Base-by-base conservation (phyloP, 23 red algal species). In the Agarophyton chilense region DNA sequence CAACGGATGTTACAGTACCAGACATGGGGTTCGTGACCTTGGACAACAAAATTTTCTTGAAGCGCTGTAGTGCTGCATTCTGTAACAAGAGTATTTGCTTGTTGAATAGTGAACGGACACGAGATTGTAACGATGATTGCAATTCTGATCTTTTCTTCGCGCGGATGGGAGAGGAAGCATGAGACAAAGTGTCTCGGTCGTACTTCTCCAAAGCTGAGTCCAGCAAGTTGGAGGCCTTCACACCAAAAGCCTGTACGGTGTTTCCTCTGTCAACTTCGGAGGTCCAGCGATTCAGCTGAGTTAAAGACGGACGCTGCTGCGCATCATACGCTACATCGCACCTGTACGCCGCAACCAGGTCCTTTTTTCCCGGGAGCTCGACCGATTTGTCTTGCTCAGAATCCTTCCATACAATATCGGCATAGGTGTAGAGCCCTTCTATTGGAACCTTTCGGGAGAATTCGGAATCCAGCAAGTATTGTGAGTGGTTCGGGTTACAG, bases 71-170 rank as follows among this genome's bases (percentile, higher is more conserved):
- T 21, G 86, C 87, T 13, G 82, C 77, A 49, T 93, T 95, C 68
- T 98, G 96, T 14, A 98, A 90, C 12, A 95, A 33, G 26, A 82
- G 67, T 11, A 98, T 95, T 77, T 98, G 96, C 86, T 94, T 94
- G 70, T 98, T 89, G 46, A 98, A 98, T 47, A 98, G 80, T 32
- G 89, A 62, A 38, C 91, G 90, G 36, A 98, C 74, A 19, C 87
- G 83, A 32, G 80, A 77, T 63, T 95, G 88, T 64, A 98, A 82
- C 0, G 89, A 66, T 3, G 74, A 79, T 38, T 82, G 71, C 70
- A 98, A 77, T 54, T 94, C 91, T 10, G 72, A 61, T 44, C 87
- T 84, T 42, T 98, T 98, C 78, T 94, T 89, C 25, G 79, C 86
- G 42, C 96, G 88, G 44, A 90, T 77, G 17, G 79, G 55, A 39